Evolutionary conservation across 176 grass and related monocot genomes (phyloP).

Genomic region (Eragrostis curvula): DNA sequence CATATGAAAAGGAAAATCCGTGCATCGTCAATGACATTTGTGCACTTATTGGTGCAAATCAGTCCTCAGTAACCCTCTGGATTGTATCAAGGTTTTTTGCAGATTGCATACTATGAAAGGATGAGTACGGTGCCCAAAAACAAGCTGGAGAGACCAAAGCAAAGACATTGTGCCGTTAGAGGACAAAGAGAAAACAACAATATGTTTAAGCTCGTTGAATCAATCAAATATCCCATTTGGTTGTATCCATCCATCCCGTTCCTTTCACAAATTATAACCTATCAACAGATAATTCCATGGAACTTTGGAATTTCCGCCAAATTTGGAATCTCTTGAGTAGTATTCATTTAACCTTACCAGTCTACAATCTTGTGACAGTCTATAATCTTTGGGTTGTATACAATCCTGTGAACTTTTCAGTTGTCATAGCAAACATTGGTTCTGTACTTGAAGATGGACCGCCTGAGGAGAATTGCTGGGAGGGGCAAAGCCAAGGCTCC

Average conservation of each 20-base stretch:
- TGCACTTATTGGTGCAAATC: neutral
- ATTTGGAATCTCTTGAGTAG: slow-evolving; percentile 34
- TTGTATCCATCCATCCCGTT: slow-evolving; percentile 18
- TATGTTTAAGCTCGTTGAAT: neutral
- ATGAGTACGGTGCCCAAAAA: neutral
- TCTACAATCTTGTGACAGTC: too few species aligned
- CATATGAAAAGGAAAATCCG: neutral
- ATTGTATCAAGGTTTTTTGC: neutral
- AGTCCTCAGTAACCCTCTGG: neutral
- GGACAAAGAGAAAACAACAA: slow-evolving; percentile 18
- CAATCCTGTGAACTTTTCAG: neutral
- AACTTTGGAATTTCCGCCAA: slow-evolving; percentile 46
- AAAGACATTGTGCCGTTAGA: neutral
- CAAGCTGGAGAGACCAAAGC: neutral
- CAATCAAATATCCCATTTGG: slow-evolving; percentile 22
- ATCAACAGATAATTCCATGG: slow-evolving; percentile 4
- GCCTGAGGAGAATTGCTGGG: slow-evolving; percentile 47
- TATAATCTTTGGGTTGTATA: too few species aligned
- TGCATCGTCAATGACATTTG: neutral
- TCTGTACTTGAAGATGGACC: slow-evolving; percentile 39
- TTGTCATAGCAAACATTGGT: neutral
- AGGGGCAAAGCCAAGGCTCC: slow-evolving; percentile 29
- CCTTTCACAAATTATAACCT: neutral
- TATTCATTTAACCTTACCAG: slow-evolving; percentile 36
- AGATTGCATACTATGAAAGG: neutral